Percentiles rank a stretch among this genome's conserved stretches.
phyloP scores from a whole-genome alignment of 225 moss, liverwort and hornwort genomes.

The Anthoceros angustus region DNA sequence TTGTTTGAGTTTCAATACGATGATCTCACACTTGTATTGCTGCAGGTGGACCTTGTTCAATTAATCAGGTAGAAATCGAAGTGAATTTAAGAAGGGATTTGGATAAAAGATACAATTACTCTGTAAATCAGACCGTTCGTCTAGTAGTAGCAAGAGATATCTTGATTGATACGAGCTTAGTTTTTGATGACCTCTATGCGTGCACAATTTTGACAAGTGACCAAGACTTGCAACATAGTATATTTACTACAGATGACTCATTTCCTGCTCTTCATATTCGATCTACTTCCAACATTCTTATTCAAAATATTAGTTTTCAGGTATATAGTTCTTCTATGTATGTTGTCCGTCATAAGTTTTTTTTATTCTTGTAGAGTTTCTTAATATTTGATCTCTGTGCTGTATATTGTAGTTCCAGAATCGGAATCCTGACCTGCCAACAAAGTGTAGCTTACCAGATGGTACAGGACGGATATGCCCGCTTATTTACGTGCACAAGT shows the following conservation, averaged over 20 bases:
- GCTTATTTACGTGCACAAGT: not conserved
- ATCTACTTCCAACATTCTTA: not conserved
- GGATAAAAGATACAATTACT: not conserved
- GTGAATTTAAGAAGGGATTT: not conserved
- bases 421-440: not conserved
- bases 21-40: too few species aligned
- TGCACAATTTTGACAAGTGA: not conserved
- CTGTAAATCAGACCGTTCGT: not conserved
- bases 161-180: not conserved
- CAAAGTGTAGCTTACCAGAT: not conserved
- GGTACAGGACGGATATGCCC: not conserved
- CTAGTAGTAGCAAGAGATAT: not conserved
- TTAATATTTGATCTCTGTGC: too few species aligned
- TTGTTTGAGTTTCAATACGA: too few species aligned
- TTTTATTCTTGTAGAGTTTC: not conserved
- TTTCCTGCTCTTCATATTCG: not conserved
- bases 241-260: not conserved
- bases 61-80: not conserved
- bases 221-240: not conserved
- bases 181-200: not conserved
- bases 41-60: too few species aligned
- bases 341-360: not conserved
- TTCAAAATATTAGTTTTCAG: not conserved
- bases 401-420: not conserved
- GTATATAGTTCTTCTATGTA: too few species aligned